A percentile compares a stretch with the other conserved stretches of the same genome.
Conservation (phyloP, 139 green algal genomes). For the Picochlorum sp. region DNA sequence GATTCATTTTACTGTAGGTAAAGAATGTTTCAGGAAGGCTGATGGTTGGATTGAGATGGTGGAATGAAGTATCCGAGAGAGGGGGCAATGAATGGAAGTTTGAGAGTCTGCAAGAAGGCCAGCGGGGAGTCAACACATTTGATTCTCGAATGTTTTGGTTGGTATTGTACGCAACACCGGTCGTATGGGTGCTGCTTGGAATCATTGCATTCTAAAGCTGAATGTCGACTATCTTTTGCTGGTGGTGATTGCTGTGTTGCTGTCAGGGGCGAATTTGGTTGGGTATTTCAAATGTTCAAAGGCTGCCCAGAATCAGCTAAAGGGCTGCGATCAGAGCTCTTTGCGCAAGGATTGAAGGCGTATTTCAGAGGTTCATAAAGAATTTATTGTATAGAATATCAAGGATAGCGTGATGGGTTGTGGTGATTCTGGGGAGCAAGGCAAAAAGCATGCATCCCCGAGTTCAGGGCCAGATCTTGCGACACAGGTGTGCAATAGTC, state of each 20-base stretch:
- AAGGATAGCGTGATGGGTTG: background rate
- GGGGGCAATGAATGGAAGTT: slow-evolving; percentile 88
- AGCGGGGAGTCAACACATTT: slow-evolving; percentile 52
- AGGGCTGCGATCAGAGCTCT: slow-evolving; percentile 11
- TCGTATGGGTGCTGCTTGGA: slow-evolving; percentile 51
- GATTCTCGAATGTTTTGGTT: slow-evolving; percentile 71
- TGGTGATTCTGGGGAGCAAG: background rate
- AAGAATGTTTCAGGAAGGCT: slow-evolving; percentile 91
- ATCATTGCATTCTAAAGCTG: slow-evolving; percentile 55
- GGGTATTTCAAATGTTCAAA: slow-evolving; percentile 87
- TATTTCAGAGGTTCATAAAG: slow-evolving; percentile 13
- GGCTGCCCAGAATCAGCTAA: slow-evolving; percentile 46
- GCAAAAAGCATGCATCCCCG: too few species aligned
- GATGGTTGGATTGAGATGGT: slow-evolving; percentile 91
- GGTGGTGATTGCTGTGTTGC: slow-evolving; percentile 64
- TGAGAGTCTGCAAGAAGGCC: slow-evolving; percentile 70
- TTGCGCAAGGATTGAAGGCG: slow-evolving; percentile 7
- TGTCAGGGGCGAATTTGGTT: slow-evolving; percentile 66
- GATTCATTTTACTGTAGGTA: slow-evolving; percentile 34
- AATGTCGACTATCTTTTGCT: slow-evolving; percentile 82
- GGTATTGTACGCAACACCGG: slow-evolving; percentile 47
- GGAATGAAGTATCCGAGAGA: slow-evolving; percentile 91
- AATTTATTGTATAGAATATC: background rate
- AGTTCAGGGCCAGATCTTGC: too few species aligned
- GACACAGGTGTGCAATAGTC: too few species aligned